These are phyloP conservation scores for Dioszegia aurantiaca DNA, from an alignment of 768 basidiomycete genomes.

Conservation along the genomic window DNA sequence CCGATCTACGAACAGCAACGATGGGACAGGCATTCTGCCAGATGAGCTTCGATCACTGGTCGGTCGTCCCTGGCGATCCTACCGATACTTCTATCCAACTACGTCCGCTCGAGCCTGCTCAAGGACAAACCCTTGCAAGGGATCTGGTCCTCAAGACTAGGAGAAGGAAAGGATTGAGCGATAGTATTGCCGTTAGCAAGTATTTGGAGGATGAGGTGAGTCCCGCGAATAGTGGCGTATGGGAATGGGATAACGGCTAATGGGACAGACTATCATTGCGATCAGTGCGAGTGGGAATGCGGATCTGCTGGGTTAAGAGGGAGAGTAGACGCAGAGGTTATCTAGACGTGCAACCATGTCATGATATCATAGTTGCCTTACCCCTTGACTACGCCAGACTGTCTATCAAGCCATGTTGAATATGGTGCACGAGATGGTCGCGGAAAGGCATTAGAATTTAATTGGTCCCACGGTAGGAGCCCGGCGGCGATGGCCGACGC, in stretches of 20 bases:
- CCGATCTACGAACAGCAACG: conserved; percentile 92
- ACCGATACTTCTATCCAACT: conserved; percentile 96
- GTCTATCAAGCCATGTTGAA: background rate
- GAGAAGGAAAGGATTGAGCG: conserved; percentile 90
- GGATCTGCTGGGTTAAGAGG: conserved; percentile 70
- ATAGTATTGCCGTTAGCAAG: conserved; percentile 95
- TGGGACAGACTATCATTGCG: conserved; percentile 73
- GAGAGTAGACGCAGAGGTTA: conserved; percentile 2
- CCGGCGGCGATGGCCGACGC: conserved; percentile 9
- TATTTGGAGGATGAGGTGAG: conserved; percentile 82
- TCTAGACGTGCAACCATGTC: background rate
- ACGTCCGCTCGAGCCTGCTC: conserved; percentile 92
- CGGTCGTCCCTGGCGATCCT: conserved; percentile 97
- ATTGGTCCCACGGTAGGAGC: too few relatives aligned
- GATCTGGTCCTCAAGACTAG: conserved; percentile 96
- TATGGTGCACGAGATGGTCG: too few relatives aligned
- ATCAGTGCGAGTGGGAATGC: conserved; percentile 94
- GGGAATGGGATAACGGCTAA: conserved; percentile 51
- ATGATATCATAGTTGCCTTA: too few relatives aligned
- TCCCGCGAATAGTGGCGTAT: conserved; percentile 58
- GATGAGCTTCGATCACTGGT: conserved; percentile 98
- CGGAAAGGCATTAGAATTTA: too few relatives aligned
- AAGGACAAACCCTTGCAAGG: conserved; percentile 87
- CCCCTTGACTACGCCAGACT: too few relatives aligned
- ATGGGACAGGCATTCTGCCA: conserved; percentile 99